Base-by-base conservation (phyloP, 495 filamentous ascomycete genomes). In the Penicillium paradoxum region DNA sequence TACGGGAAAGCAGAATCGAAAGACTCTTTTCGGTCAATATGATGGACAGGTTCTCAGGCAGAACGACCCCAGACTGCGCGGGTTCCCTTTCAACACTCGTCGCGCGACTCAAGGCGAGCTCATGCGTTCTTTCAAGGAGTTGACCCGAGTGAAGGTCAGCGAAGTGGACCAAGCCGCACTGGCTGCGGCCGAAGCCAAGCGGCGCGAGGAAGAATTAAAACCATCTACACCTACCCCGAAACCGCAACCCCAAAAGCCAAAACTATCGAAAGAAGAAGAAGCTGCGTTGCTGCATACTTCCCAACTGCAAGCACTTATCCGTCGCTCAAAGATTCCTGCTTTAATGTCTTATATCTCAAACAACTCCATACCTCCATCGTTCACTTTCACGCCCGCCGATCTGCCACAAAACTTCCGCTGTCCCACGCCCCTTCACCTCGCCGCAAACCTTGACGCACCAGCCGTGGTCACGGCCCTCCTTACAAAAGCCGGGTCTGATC, bases 61-160 rank as follows among this genome's bases (percentile, higher is more conserved):
- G 36, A 93, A 91, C 59, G 93, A 98, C 60, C 76, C 84, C 1
- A 79, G 95, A n/a, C 76, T 93, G 57, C 80, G 95, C 38, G 85
- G 88, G 0, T 96, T 98, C 60, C 93, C 93, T 0, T 97, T 98
- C 69, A 95, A 80, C 70, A 98, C 93, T 9, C 82, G 92, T n/a
- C 78, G 93, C 21, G 90, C 93, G 3, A 98, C 93, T 0, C 91
- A 98, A 56, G 87, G 83, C 30, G 93, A 98, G 68, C 84, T 98
- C 1, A 91, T 96, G 88, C 82, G 91, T 17, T 82, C 84, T 43
- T 98, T 96, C 60, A 85, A 91, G 51, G 95, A 98, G 65, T 76
- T 98, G 6, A 98, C 93, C 0, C 76, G 92, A 1, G 80, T 95
- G 9, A 97, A 98, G 68, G 74, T 95, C 43, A 85, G 81, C 51